Evolutionary conservation across 805 yeast species (phyloP).

Genomic region (Teunomyces cretensis): DNA sequence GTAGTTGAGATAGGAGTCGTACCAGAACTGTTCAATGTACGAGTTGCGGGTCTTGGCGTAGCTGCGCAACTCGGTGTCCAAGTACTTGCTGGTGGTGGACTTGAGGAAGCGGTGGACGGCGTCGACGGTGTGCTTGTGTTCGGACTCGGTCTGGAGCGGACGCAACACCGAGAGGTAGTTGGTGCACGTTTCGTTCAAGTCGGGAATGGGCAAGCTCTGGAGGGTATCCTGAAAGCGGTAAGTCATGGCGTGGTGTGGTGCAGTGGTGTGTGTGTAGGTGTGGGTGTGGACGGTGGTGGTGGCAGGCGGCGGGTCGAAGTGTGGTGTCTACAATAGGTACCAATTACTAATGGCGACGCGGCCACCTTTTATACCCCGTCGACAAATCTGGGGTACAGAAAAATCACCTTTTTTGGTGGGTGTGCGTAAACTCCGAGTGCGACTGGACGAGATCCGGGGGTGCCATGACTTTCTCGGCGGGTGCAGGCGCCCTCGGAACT

Average conservation of each 20-base stretch:
- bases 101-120: constrained; percentile 60
- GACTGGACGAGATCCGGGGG: neutral
- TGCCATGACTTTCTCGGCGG: neutral
- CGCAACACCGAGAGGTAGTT: constrained; percentile 65
- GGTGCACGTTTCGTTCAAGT: constrained; percentile 62
- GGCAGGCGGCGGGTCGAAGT: neutral
- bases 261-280: neutral
- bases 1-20: constrained; percentile 80
- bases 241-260: no score
- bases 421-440: constrained; percentile 3
- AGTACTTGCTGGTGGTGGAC: constrained; percentile 48
- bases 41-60: constrained; percentile 67
- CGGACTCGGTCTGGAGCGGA: constrained; percentile 79
- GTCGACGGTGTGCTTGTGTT: constrained; percentile 57
- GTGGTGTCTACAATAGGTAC: no score
- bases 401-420: neutral
- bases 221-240: constrained; percentile 60
- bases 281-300: no score
- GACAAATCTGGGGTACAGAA: constrained; percentile 5
- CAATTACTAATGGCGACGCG: no score
- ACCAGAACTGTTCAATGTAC: constrained; percentile 94
- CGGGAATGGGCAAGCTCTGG: constrained; percentile 77
- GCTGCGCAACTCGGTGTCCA: constrained; percentile 63
- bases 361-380: neutral
- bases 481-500: neutral